These are phyloP conservation scores for Aureobasidium sp. DNA, from an alignment of 2,329 filamentous ascomycete species.

Conservation along the genomic window DNA sequence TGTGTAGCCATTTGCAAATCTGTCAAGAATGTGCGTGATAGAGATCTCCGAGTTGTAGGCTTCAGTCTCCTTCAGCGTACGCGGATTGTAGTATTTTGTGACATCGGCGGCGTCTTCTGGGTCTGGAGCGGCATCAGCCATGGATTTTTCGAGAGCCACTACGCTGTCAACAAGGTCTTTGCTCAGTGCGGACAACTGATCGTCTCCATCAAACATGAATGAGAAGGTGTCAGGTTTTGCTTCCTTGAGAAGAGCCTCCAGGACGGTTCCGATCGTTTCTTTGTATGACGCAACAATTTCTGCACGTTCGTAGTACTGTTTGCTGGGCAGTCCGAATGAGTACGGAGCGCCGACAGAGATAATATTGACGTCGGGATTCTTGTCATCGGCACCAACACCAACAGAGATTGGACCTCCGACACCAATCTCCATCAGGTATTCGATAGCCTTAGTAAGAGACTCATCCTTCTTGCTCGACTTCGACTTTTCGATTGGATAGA, in stretches of 20 bases:
- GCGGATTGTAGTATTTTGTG: conserved; percentile 59
- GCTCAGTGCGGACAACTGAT: conserved; percentile 10
- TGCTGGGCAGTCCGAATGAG: conserved; percentile 50
- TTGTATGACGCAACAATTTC: conserved; percentile 45
- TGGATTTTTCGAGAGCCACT: conserved; percentile 3
- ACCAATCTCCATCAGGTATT: conserved; percentile 6
- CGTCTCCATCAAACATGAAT: conserved; percentile 21
- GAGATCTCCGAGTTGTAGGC: conserved; percentile 29
- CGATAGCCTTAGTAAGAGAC: conserved; percentile 14
- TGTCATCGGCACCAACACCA: conserved; percentile 36
- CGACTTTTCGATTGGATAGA: conserved; percentile 22
- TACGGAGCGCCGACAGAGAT: conserved; percentile 38
- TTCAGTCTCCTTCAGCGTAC: conserved; percentile 45
- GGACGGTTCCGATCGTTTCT: conserved; percentile 33
- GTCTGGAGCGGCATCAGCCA: conserved; percentile 48
- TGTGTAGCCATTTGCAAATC: neutral
- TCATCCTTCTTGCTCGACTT: conserved; percentile 26
- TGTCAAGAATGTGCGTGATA: conserved; percentile 30
- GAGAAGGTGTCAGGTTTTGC: conserved; percentile 16
- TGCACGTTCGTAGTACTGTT: conserved; percentile 51
- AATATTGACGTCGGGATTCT: conserved; percentile 46
- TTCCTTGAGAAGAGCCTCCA: conserved; percentile 29
- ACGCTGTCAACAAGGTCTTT: conserved; percentile 39
- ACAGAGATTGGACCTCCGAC: neutral
- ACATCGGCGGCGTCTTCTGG: conserved; percentile 52